phyloP scores from a whole-genome alignment of 306 rosid genomes.

The Alnus rubra region DNA sequence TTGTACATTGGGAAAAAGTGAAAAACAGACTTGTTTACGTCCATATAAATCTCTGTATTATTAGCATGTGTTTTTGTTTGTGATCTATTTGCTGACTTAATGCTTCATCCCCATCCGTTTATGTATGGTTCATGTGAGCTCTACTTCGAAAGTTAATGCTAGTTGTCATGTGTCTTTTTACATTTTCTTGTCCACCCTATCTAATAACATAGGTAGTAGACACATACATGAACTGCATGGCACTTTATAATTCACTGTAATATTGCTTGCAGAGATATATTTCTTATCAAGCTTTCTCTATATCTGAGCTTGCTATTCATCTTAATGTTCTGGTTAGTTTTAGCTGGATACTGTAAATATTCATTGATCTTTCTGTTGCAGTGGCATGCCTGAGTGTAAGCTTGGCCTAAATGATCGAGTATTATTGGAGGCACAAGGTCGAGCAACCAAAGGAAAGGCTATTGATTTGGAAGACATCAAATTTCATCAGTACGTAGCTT shows the following conservation, averaged over 20 bases:
- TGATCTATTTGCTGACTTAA: neutral
- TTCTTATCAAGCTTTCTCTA: neutral
- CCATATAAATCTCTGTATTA: too few relatives aligned
- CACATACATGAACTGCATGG: neutral
- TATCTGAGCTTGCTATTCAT: neutral
- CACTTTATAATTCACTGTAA: neutral
- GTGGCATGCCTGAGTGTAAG: slow-evolving; percentile 99
- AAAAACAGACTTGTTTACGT: neutral
- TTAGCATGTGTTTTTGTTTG: neutral
- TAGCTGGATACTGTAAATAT: neutral
- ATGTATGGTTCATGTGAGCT: neutral
- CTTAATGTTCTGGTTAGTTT: slow-evolving; percentile 3
- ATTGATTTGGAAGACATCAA: slow-evolving; percentile 99
- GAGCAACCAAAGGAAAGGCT: slow-evolving; percentile 92
- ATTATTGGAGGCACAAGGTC: slow-evolving; percentile 94
- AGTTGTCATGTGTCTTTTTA: neutral
- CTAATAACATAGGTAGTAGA: neutral
- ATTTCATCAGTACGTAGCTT: slow-evolving; percentile 92
- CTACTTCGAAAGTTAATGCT: neutral
- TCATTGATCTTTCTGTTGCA: slow-evolving; percentile 43
- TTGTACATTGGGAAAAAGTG: neutral
- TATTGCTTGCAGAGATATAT: neutral
- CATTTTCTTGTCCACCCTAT: neutral
- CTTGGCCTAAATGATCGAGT: slow-evolving; percentile 95
- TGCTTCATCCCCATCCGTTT: neutral